Evolutionary conservation across 495 filamentous ascomycete genomes (phyloP).

Genomic region (Rhypophila decipiens): DNA sequence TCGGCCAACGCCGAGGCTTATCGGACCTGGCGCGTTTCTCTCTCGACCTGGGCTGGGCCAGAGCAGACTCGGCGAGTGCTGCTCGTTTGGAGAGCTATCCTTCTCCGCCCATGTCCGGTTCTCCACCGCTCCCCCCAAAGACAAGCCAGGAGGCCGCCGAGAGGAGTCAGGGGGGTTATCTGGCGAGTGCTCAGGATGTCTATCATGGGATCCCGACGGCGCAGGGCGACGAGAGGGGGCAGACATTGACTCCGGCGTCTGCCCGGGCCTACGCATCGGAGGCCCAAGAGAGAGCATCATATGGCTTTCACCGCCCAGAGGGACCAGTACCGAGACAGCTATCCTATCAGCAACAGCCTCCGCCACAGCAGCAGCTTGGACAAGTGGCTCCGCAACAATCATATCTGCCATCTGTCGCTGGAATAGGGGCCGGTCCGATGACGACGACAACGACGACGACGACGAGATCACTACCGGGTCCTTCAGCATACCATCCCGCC

Average conservation of each 20-base stretch:
- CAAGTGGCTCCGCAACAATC: conserved; percentile 24
- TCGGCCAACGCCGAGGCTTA: conserved; percentile 56
- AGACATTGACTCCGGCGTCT: conserved; percentile 21
- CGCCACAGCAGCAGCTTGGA: no score
- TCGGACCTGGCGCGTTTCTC: conserved; percentile 60
- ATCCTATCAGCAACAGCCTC: conserved; percentile 32
- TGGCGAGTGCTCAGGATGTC: conserved; percentile 40
- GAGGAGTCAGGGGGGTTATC: conserved; percentile 47
- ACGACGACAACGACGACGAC: no score
- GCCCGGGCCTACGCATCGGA: conserved; percentile 32
- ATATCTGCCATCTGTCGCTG: conserved; percentile 30
- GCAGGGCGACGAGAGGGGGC: conserved; percentile 34
- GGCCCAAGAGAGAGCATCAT: conserved; percentile 32
- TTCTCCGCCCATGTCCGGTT: conserved; percentile 83
- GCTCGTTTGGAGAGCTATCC: conserved; percentile 60
- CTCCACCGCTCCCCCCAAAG: conserved; percentile 63
- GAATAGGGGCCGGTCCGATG: conserved; percentile 11
- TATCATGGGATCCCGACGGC: conserved; percentile 36
- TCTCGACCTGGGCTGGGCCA: conserved; percentile 62
- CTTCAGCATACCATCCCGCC: conserved; percentile 28
- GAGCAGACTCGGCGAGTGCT: conserved; percentile 61
- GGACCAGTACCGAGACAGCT: conserved; percentile 27
- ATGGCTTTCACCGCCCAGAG: conserved; percentile 32
- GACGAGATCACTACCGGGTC: conserved; percentile 19
- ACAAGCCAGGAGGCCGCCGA: conserved; percentile 54